These are phyloP conservation scores for Boletus tylopilopsis DNA, from an alignment of 768 basidiomycete genomes.

Conservation along the genomic window DNA sequence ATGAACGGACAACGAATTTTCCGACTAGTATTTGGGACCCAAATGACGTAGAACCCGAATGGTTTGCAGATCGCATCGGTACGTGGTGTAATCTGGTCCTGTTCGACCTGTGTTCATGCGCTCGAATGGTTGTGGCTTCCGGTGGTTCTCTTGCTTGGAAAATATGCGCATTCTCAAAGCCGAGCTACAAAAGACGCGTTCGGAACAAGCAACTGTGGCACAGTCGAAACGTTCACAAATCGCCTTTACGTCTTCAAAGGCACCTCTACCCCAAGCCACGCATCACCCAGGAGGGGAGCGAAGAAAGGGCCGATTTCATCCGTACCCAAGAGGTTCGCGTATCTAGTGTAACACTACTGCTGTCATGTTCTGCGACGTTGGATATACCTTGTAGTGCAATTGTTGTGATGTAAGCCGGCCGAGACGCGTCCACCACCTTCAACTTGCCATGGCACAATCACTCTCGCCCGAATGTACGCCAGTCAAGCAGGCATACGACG, in stretches of 20 bases:
- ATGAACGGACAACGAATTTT: conserved; percentile 86
- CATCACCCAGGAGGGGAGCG: conserved; percentile 10
- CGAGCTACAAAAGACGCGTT: conserved; percentile 56
- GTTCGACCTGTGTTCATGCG: conserved; percentile 27
- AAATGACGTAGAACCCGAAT: conserved; percentile 55
- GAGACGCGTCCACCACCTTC: background rate
- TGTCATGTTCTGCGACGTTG: background rate
- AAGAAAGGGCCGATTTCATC: conserved; percentile 27
- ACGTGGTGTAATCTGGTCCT: conserved; percentile 29
- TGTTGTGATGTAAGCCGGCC: conserved; percentile 17
- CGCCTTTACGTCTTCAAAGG: conserved; percentile 46
- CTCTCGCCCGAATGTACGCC: conserved; percentile 84
- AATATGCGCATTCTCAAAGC: conserved; percentile 39
- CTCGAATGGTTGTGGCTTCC: conserved; percentile 10
- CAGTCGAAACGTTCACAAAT: conserved; percentile 63
- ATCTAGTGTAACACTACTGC: conserved; percentile 14
- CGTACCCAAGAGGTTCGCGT: conserved; percentile 21
- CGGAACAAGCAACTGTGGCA: conserved; percentile 53
- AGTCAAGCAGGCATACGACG: conserved; percentile 84
- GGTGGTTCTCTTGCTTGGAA: background rate
- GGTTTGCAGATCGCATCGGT: conserved; percentile 81
- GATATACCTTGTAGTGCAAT: background rate
- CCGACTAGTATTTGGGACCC: conserved; percentile 74
- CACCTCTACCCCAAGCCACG: conserved; percentile 5
- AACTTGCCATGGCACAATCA: conserved; percentile 59